Percentiles rank a stretch among this genome's conserved stretches.
Evolutionary conservation across 306 rosid genomes (phyloP).

Genomic region (Bauhinia variegata): DNA sequence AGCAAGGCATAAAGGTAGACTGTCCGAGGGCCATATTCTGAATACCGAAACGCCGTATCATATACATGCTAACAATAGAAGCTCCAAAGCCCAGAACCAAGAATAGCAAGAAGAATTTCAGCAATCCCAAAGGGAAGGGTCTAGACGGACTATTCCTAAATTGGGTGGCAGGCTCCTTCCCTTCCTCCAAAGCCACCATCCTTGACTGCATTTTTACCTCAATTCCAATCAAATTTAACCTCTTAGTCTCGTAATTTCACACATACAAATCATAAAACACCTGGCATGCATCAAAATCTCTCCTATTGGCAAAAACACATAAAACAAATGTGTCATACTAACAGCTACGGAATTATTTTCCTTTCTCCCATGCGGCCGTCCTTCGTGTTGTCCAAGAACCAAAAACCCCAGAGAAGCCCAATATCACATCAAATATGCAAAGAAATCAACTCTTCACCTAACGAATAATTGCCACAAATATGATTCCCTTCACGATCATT

Average conservation of each 20-base stretch:
- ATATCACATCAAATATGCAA: conserved; percentile 35
- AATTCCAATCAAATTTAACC: conserved; percentile 41
- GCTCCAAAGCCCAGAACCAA: conserved; percentile 69
- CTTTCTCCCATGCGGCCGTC: conserved; percentile 31
- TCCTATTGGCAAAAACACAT: conserved; percentile 33
- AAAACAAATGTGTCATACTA: conserved; percentile 21
- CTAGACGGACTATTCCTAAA: conserved; percentile 56
- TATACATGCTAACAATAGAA: conserved; percentile 77
- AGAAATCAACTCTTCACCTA: conserved; percentile 29
- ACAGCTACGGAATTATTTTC: neutral
- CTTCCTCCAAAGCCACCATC: conserved; percentile 68
- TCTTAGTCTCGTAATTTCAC: conserved; percentile 36
- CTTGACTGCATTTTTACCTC: conserved; percentile 61
- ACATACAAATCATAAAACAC: conserved; percentile 34
- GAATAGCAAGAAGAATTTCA: conserved; percentile 71
- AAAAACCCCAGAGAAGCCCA: conserved; percentile 37
- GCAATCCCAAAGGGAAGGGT: conserved; percentile 69
- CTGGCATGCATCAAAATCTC: conserved; percentile 19
- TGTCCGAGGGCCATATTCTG: conserved; percentile 52
- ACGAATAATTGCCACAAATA: conserved; percentile 8
- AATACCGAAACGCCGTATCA: conserved; percentile 66
- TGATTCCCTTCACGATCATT: conserved; percentile 9
- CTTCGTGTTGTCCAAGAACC: conserved; percentile 21
- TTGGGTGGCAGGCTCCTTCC: conserved; percentile 62
- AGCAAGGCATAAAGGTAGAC: conserved; percentile 59